A percentile compares a stretch with the other conserved stretches of the same genome.
phyloP scores from a whole-genome alignment of 495 filamentous ascomycete species.

The Hypomontagnella monticulosa region DNA sequence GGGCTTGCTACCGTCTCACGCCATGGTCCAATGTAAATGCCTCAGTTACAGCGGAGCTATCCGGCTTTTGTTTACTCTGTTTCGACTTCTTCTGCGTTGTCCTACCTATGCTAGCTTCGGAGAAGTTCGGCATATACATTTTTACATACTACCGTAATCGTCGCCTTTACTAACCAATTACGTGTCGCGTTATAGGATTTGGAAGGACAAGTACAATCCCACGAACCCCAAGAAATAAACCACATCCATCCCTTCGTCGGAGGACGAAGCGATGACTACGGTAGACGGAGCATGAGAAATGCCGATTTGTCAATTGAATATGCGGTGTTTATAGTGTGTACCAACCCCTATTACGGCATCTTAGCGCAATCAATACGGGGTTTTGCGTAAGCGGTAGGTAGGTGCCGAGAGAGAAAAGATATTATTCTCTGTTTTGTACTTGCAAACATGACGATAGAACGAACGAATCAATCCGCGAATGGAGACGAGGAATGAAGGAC shows the following conservation, averaged over 20 bases:
- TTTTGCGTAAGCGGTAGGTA: neutral
- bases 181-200: conserved; percentile 72
- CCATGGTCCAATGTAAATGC: conserved; percentile 36
- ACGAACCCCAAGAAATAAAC: conserved; percentile 57
- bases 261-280: neutral
- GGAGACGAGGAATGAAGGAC: neutral
- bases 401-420: conserved; percentile 13
- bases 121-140: conserved; percentile 25
- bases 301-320: conserved; percentile 26
- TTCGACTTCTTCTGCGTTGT: conserved; percentile 33
- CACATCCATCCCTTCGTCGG: neutral
- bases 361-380: conserved; percentile 20
- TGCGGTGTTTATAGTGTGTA: conserved; percentile 1
- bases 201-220: conserved; percentile 94
- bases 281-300: conserved; percentile 12
- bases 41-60: conserved; percentile 39
- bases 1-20: conserved; percentile 18
- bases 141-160: conserved; percentile 16
- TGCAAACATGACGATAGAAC: conserved; percentile 26
- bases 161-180: conserved; percentile 39
- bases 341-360: conserved; percentile 17
- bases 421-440: conserved; percentile 15
- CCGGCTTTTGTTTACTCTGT: conserved; percentile 24
- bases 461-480: conserved; percentile 4
- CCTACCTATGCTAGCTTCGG: conserved; percentile 32